Evolutionary conservation across 352 stramenopile species (phyloP), one percentile per base, ranked within the genome.

Genomic region (Pythium scleroteichum): DNA sequence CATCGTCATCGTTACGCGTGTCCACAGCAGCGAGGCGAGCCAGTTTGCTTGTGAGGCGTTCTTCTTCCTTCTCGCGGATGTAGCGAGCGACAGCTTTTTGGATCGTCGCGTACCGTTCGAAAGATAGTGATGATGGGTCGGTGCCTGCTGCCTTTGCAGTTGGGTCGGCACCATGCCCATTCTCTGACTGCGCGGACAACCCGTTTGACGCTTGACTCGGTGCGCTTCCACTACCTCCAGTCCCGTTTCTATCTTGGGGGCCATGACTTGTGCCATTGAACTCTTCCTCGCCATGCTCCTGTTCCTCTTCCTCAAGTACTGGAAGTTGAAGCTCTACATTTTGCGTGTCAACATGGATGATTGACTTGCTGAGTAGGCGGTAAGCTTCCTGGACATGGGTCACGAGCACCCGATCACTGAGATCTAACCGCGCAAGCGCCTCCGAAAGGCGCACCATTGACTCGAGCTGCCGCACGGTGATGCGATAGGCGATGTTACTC

Each of bases 271-370:
- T 42, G 29, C 42, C 42, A 44, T 44, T 44, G 29, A 38, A 26
- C 2, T 46, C 32, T 19, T 16, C 49, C 13, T 45, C 39, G 1
- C 19, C 26, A 14, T 70, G 40, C 17, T 56, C 26, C 5, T 63
- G 57, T 24, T 71, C 61, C 22, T 74, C 68, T 13, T 96, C 79
- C 23, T 92, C 78, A 8, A 82, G 48, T 22, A 78, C 66, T 0
- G 83, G 81, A 58, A 94, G 60, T 22, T 98, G 90, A 13, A 98
- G 70, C 62, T 97, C 90, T 5, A 99, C 91, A 75, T 98, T 95
- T 64, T 98, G 94, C 45, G 94, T 98, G 62, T 99, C 97, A 3
- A 99, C 97, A 79, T 98, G 94, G 66, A 99, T 99, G 62, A 99
- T 99, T 39, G 89, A 98, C 66, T 98, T 99, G 69, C 97, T 95